Percentiles rank a stretch among this genome's conserved stretches.
Conservation (phyloP, 805 yeast species). For the Schizosaccharomyces octosporus region DNA sequence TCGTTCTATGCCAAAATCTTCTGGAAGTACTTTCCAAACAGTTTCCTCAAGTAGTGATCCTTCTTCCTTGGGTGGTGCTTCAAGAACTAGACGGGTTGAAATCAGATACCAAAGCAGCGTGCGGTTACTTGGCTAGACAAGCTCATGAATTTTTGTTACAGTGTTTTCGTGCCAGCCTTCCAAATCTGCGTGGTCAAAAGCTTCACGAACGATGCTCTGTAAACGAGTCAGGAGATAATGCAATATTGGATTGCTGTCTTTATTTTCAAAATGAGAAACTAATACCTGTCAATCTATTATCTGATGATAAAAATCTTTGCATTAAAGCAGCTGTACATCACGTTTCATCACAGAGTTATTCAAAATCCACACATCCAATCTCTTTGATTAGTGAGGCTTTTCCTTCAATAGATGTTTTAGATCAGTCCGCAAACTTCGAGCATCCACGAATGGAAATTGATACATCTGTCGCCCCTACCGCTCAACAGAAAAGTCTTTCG, state of each 20-base stretch:
- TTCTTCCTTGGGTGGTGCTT: constrained; percentile 48
- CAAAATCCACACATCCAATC: not conserved
- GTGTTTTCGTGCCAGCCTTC: constrained; percentile 26
- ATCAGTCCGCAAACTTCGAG: not conserved
- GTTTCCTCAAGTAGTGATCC: constrained; percentile 21
- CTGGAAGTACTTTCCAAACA: constrained; percentile 18
- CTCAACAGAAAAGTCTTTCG: not conserved
- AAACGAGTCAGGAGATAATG: constrained; percentile 37
- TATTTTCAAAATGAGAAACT: constrained; percentile 24
- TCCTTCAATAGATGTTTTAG: not conserved
- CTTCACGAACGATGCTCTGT: constrained; percentile 27
- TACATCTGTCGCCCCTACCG: not conserved
- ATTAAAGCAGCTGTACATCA: constrained; percentile 35
- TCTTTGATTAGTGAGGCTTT: not conserved
- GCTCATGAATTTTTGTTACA: constrained; percentile 60
- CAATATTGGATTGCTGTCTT: constrained; percentile 65
- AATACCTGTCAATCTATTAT: constrained; percentile 29
- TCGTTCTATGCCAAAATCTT: constrained; percentile 31
- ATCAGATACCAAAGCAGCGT: constrained; percentile 12
- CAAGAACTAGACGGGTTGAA: constrained; percentile 71
- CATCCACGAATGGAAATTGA: not conserved
- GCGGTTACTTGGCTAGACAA: constrained; percentile 27
- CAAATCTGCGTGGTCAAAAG: constrained; percentile 41
- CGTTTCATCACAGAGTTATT: not conserved
- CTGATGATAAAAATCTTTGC: constrained; percentile 71